phyloP scores from a whole-genome alignment of 441 rosid genomes.

The Syzygium syzygioides region DNA sequence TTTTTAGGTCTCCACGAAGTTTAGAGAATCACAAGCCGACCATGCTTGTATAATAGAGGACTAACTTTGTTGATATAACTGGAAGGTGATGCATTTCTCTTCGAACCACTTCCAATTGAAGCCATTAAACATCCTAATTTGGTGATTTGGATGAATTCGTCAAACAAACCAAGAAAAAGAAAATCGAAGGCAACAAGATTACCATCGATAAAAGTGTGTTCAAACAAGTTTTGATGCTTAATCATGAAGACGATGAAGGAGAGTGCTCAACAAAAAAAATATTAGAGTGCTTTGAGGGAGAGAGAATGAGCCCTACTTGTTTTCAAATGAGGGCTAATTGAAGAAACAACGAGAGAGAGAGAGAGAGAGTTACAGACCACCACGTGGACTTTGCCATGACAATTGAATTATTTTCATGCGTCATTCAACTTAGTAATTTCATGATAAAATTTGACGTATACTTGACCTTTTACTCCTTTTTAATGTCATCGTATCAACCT shows the following conservation, averaged over 20 bases:
- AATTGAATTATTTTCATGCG: too few species aligned
- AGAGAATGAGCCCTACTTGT: not conserved
- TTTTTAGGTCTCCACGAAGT: not conserved
- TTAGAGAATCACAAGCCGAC: not conserved
- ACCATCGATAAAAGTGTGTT: too few species aligned
- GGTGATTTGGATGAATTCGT: not conserved
- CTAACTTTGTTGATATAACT: not conserved
- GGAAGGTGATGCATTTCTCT: not conserved
- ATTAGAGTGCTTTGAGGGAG: too few species aligned
- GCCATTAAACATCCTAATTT: not conserved
- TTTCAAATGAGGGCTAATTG: not conserved
- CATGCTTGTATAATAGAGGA: not conserved
- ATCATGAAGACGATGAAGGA: not conserved
- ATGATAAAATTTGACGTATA: too few species aligned
- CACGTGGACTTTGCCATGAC: not conserved
- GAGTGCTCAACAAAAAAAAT: not conserved
- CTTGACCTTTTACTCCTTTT: not conserved
- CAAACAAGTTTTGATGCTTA: not conserved
- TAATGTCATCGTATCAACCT: not conserved
- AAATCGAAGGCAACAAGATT: not conserved
- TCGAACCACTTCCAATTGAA: not conserved
- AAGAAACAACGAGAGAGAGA: not conserved
- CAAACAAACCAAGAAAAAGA: too few species aligned
- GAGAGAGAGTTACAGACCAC: not conserved
- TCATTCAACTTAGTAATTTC: too few species aligned